A percentile compares a stretch with the other conserved stretches of the same genome.
These are phyloP conservation scores for Stephanodiscus triporus DNA, from an alignment of 108 stramenopile genomes.

Conservation along the genomic window DNA sequence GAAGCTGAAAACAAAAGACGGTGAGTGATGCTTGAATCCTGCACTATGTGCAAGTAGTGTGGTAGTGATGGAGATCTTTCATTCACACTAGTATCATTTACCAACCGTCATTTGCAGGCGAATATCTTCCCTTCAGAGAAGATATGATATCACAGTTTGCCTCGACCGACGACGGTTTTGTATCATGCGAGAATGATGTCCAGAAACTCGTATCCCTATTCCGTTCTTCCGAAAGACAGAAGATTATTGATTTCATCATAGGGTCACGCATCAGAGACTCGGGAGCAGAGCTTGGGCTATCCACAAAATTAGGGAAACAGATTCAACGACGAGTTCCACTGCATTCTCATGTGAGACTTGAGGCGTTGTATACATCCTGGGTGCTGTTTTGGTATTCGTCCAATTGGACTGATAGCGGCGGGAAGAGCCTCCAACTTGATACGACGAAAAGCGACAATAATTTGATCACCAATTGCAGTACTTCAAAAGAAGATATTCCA, in stretches of 20 bases:
- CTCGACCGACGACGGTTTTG: slow-evolving; percentile 58
- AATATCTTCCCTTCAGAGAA: slow-evolving; percentile 82
- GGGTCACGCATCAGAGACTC: slow-evolving; percentile 87
- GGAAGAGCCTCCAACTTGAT: slow-evolving; percentile 41
- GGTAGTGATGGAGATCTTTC: neutral
- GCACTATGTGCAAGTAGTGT: neutral
- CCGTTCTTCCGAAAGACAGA: slow-evolving; percentile 81
- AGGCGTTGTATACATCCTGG: slow-evolving; percentile 75
- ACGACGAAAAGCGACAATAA: slow-evolving; percentile 2
- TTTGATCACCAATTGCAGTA: neutral
- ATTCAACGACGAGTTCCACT: slow-evolving; percentile 80
- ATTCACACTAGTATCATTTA: neutral
- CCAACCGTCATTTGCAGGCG: slow-evolving; percentile 16
- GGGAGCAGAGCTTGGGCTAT: slow-evolving; percentile 86
- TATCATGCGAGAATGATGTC: slow-evolving; percentile 54
- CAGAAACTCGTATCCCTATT: slow-evolving; percentile 70
- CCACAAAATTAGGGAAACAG: slow-evolving; percentile 79
- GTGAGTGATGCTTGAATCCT: slow-evolving; percentile 15
- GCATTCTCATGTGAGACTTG: slow-evolving; percentile 84
- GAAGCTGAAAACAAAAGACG: slow-evolving; percentile 81
- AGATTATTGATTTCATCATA: slow-evolving; percentile 91
- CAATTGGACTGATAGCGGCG: slow-evolving; percentile 63
- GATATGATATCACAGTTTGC: slow-evolving; percentile 63
- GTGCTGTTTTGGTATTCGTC: slow-evolving; percentile 71
- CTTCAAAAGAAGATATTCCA: slow-evolving; percentile 18